phyloP scores from a whole-genome alignment of 495 filamentous ascomycete species.

The Rusavskia elegans region DNA sequence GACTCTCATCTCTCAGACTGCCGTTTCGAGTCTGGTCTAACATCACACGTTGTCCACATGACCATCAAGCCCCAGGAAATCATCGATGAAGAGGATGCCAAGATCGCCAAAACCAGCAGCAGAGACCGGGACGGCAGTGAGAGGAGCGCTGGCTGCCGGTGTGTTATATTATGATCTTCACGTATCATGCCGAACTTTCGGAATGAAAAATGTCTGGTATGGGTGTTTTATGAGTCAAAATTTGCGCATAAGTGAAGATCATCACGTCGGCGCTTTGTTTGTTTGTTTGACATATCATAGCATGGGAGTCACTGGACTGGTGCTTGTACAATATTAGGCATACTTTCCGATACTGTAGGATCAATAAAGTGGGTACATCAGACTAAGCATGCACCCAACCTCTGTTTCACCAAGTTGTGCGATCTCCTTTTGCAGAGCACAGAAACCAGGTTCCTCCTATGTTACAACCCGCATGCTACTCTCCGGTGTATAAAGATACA shows the following conservation, averaged over 20 bases:
- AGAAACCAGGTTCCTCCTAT: too few species aligned
- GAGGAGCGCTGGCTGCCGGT: slow-evolving; percentile 54
- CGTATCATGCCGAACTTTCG: neutral
- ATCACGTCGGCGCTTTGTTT: neutral
- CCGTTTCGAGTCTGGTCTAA: slow-evolving; percentile 48
- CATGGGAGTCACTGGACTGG: neutral
- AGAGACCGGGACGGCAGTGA: slow-evolving; percentile 47
- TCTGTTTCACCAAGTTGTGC: too few species aligned
- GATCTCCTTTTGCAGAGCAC: too few species aligned
- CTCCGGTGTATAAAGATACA: neutral
- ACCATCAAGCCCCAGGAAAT: slow-evolving; percentile 78
- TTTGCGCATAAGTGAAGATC: neutral
- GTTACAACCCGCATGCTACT: too few species aligned
- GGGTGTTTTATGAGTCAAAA: neutral
- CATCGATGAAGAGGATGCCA: slow-evolving; percentile 77
- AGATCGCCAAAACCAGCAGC: slow-evolving; percentile 48
- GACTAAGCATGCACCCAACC: too few species aligned
- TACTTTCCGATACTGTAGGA: neutral
- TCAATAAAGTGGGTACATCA: too few species aligned
- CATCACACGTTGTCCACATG: slow-evolving; percentile 82
- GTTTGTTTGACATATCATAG: neutral
- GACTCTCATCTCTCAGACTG: slow-evolving; percentile 41
- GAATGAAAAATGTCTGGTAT: neutral
- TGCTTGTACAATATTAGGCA: neutral
- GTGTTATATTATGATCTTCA: slow-evolving; percentile 56